Evolutionary conservation across 2,329 filamentous ascomycete genomes (phyloP).

Genomic region (Clarireedia paspali): DNA sequence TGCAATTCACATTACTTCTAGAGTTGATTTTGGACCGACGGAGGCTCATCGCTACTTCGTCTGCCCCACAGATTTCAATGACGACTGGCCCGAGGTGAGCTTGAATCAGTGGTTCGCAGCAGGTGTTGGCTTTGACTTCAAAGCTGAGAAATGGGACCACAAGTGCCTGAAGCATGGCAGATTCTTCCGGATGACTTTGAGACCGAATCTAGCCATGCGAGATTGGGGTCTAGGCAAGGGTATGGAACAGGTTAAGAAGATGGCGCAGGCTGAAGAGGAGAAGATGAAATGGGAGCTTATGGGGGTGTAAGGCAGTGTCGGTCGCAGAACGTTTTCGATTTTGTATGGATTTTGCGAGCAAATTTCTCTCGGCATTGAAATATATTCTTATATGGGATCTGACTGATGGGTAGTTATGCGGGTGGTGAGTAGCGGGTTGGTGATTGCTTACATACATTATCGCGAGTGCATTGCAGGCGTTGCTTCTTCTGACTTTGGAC

Average conservation of each 20-base stretch:
- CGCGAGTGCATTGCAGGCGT: no score
- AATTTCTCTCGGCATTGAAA: background rate
- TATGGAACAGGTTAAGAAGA: background rate
- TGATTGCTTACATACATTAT: no score
- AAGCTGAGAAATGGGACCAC: constrained; percentile 24
- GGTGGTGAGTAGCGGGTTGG: no score
- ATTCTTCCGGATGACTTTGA: constrained; percentile 23
- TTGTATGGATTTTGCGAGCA: background rate
- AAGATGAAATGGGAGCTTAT: background rate
- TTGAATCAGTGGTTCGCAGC: constrained; percentile 22
- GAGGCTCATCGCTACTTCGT: constrained; percentile 26
- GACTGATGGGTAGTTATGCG: no score
- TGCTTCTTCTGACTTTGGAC: no score
- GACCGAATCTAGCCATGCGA: constrained; percentile 21
- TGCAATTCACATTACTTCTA: constrained; percentile 22
- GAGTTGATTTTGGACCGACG: constrained; percentile 22
- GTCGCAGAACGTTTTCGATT: background rate
- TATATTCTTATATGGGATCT: background rate
- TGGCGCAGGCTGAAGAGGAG: background rate
- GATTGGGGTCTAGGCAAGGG: constrained; percentile 3
- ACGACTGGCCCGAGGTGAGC: constrained; percentile 22
- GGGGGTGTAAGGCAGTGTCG: background rate
- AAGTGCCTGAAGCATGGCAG: constrained; percentile 20
- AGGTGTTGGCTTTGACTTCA: constrained; percentile 20
- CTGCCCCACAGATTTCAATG: constrained; percentile 15